Evolutionary conservation across 176 grass and related monocot genomes (phyloP).

Genomic region (Chrysopogon serrulatus): DNA sequence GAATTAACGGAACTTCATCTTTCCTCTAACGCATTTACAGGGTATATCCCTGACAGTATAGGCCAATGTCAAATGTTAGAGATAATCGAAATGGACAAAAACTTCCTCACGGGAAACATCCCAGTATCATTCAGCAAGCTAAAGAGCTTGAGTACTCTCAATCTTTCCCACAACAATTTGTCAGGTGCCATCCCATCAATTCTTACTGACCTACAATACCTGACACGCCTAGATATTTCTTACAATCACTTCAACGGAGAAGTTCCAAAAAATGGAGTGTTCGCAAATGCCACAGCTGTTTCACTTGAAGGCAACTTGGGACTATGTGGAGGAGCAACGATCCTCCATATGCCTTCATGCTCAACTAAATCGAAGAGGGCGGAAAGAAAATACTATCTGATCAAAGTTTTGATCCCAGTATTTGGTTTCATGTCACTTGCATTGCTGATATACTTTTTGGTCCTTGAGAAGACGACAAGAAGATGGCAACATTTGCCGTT

Average conservation of each 20-base stretch:
- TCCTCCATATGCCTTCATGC: slow-evolving; percentile 23
- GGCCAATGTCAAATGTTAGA: slow-evolving; percentile 3
- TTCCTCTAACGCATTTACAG: slow-evolving; percentile 27
- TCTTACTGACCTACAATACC: not conserved
- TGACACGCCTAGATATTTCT: slow-evolving; percentile 28
- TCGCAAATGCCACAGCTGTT: not conserved
- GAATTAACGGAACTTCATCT: not conserved
- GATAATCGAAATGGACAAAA: slow-evolving; percentile 20
- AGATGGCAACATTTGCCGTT: accelerated
- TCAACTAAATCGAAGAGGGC: not conserved
- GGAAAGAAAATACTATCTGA: not conserved
- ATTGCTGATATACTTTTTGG: not conserved
- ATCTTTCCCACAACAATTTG: slow-evolving; percentile 49
- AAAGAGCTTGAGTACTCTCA: not conserved
- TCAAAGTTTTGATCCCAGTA: slow-evolving; percentile 4
- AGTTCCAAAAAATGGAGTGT: not conserved
- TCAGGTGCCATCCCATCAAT: slow-evolving; percentile 21
- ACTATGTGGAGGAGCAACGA: slow-evolving; percentile 26
- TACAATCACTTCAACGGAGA: not conserved
- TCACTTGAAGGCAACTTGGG: not conserved
- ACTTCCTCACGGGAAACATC: slow-evolving; percentile 35
- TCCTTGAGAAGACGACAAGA: not conserved
- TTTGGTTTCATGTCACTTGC: not conserved
- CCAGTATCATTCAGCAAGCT: not conserved
- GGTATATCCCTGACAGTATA: slow-evolving; percentile 19